Conservation (phyloP, 1,139 yeast genomes). For the Yamadazyma sp. region DNA sequence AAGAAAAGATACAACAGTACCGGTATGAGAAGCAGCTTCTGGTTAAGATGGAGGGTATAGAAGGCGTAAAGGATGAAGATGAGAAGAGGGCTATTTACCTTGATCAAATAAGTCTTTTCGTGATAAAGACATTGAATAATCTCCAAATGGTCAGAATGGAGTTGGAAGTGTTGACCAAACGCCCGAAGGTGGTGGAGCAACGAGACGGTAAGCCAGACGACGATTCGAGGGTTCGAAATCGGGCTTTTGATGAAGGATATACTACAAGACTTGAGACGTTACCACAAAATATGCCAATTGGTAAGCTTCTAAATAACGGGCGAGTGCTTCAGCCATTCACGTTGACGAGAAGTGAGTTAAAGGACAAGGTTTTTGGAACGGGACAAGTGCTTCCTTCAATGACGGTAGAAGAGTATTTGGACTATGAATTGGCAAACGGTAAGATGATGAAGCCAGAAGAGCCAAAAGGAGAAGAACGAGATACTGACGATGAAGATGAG, state of each 20-base stretch:
- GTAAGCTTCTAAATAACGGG: conserved; percentile 60
- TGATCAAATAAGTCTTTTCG: conserved; percentile 53
- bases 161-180: conserved; percentile 47
- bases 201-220: conserved; percentile 20
- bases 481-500: conserved; percentile 46
- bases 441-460: conserved; percentile 63
- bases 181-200: conserved; percentile 21
- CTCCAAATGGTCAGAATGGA: conserved; percentile 62
- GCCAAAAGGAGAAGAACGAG: conserved; percentile 30
- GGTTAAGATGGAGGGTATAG: conserved; percentile 39
- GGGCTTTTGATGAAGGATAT: conserved; percentile 31
- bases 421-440: conserved; percentile 81
- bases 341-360: conserved; percentile 62
- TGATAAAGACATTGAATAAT: conserved; percentile 52
- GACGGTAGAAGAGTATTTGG: conserved; percentile 90
- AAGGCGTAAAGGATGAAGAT: conserved; percentile 56
- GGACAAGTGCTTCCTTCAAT: conserved; percentile 94
- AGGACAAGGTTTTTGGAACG: conserved; percentile 76
- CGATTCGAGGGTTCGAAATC: background rate
- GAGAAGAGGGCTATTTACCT: conserved; percentile 50
- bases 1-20: conserved; percentile 70
- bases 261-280: conserved; percentile 55
- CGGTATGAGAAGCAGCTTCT: conserved; percentile 58
- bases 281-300: conserved; percentile 28
- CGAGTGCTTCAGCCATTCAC: conserved; percentile 84